phyloP scores from a whole-genome alignment of 371 early-diverging fungal species.

The Batkoa obscura region DNA sequence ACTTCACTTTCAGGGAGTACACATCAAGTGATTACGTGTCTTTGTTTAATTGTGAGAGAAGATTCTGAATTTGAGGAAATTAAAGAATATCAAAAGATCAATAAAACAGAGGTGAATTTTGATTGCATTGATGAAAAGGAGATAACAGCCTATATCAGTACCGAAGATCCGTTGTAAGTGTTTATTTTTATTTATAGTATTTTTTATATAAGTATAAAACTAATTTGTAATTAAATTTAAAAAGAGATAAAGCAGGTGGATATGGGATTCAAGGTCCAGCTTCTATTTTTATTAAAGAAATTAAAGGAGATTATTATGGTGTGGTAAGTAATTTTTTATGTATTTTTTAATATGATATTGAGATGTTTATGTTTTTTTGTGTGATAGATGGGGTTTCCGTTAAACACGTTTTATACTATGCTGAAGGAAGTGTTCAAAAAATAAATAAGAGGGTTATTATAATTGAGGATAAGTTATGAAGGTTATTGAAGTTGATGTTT shows the following conservation, averaged over 20 bases:
- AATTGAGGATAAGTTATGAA: no score
- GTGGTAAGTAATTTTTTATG: constrained; percentile 5
- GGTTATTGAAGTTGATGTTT: no score
- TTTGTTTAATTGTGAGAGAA: constrained; percentile 22
- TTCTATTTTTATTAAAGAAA: constrained; percentile 43
- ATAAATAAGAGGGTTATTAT: no score
- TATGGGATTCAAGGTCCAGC: constrained; percentile 72
- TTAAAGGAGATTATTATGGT: constrained; percentile 26
- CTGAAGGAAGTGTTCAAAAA: no score
- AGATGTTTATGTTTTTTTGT: no score
- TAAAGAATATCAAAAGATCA: no score
- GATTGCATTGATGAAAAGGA: constrained; percentile 21
- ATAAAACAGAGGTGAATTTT: constrained; percentile 9
- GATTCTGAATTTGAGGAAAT: constrained; percentile 7
- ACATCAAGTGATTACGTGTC: constrained; percentile 45
- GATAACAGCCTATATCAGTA: constrained; percentile 41
- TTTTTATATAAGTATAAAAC: constrained; percentile 6
- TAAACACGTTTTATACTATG: no score
- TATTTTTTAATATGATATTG: not conserved
- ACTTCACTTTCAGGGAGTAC: constrained; percentile 23
- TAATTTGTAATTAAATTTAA: not conserved
- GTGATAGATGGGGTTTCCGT: no score
- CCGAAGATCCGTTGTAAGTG: constrained; percentile 33
- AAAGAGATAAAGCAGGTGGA: constrained; percentile 59
- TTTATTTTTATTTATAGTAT: constrained; percentile 3